These are phyloP conservation scores for Coemansia umbellata DNA, from an alignment of 192 early-diverging fungal genomes.

Conservation along the genomic window DNA sequence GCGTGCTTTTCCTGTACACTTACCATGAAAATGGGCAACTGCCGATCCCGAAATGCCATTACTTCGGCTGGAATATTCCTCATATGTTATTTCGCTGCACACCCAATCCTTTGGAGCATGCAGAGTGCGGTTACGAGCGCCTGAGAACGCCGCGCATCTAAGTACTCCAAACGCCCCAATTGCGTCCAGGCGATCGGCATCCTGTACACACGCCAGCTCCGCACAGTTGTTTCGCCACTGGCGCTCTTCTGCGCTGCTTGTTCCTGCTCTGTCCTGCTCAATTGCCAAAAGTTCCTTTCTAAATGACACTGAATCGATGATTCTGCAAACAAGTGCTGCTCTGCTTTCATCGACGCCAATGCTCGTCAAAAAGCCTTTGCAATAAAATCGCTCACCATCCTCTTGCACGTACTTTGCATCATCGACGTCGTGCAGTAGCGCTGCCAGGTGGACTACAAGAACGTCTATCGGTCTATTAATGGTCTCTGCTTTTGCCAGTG, in stretches of 20 bases:
- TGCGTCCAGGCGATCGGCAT: constrained; percentile 69
- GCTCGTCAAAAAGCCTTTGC: constrained; percentile 52
- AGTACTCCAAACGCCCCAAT: constrained; percentile 74
- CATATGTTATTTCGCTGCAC: constrained; percentile 54
- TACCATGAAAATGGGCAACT: constrained; percentile 66
- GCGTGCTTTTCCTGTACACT: too few species aligned
- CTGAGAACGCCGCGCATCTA: constrained; percentile 65
- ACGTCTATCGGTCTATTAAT: constrained; percentile 43
- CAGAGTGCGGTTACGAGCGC: constrained; percentile 58
- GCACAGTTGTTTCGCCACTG: constrained; percentile 54
- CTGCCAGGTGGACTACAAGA: constrained; percentile 61
- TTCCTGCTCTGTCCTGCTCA: constrained; percentile 26
- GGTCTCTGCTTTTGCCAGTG: constrained; percentile 33
- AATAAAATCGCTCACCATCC: constrained; percentile 35
- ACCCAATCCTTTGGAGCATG: constrained; percentile 52
- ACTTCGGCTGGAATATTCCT: constrained; percentile 55
- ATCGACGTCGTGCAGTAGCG: constrained; percentile 65
- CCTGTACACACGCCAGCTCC: constrained; percentile 67
- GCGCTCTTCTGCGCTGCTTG: constrained; percentile 20
- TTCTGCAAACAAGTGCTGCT: constrained; percentile 52
- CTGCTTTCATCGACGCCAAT: constrained; percentile 35
- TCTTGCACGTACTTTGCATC: constrained; percentile 62
- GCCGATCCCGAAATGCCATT: constrained; percentile 52
- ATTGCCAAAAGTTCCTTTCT: constrained; percentile 60
- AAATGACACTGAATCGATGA: constrained; percentile 62